Base-by-base conservation (phyloP, 768 basidiomycete species). In the Mycena chlorophos region DNA sequence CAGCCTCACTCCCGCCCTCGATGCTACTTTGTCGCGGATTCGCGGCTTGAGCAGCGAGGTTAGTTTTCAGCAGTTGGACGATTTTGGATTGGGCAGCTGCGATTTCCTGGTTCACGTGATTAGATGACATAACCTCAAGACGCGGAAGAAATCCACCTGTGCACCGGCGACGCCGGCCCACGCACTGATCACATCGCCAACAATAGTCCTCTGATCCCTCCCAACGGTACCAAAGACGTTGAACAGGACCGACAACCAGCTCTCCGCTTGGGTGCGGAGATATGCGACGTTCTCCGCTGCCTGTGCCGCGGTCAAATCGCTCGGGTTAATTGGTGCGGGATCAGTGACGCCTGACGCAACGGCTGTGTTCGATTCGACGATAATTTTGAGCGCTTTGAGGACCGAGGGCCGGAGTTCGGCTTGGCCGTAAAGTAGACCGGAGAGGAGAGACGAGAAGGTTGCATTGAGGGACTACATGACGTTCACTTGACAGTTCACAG, bases 201-300 rank as follows among this genome's bases (percentile, higher is more conserved):
- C 85, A 73, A 85, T 78, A 6, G 85, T 84, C 49, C 89, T 77
- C 28, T 72, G 77, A 58, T 97, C 94, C 48, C 84, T 79, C n/a
- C 81, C 83, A 28, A 90, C 84, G 56, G 82, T 91, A 54, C 89
- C 83, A 71, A 96, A 98, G n/a, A 99, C 88, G 68, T 99, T 99
- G 78, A 98, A 94, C 42, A 97, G 77, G 4, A 98, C 94, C 1
- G 93, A 87, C 29, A 98, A 82, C 89, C 97, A 95, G 65, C 93
- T 97, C 68, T 94, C 90, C 0, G 82, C 87, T 66, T 98, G 89
- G 0, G 78, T 78, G 38, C 81, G 83, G 52, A 98, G 76, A 70
- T 89, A 89, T 1, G 69, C 75, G 25, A 98, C 60, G 62, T 94
- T 94, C 42, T 74, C 75, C 28, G 72, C 64, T 2, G 90, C 93